Percentiles rank a stretch among this genome's conserved stretches.
Conservation (phyloP, 1,139 yeast species). For the Magnusiomyces fungicola region DNA sequence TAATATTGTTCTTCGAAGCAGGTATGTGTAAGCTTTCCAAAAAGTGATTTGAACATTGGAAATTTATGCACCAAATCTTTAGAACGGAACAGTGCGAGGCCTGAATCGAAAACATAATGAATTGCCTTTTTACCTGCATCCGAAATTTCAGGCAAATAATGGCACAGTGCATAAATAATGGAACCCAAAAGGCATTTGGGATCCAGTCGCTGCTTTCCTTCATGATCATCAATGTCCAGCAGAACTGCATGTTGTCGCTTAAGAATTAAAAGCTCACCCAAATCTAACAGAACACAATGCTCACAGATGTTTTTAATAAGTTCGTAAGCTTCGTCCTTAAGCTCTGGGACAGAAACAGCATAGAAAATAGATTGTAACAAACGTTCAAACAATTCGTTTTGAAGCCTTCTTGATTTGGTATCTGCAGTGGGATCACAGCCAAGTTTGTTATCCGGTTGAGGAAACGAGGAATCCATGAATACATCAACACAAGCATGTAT, state of each 20-base stretch:
- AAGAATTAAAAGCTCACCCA: slow-evolving; percentile 66
- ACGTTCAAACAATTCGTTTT: slow-evolving; percentile 44
- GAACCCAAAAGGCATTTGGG: slow-evolving; percentile 70
- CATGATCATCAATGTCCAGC: slow-evolving; percentile 71
- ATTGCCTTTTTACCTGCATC: slow-evolving; percentile 65
- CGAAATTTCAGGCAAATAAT: slow-evolving; percentile 63
- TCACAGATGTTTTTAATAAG: slow-evolving; percentile 63
- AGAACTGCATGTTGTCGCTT: slow-evolving; percentile 62
- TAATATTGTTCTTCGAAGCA: slow-evolving; percentile 87
- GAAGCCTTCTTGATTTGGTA: slow-evolving; percentile 51
- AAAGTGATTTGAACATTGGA: slow-evolving; percentile 68
- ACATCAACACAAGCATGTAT: slow-evolving; percentile 45
- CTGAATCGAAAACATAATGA: slow-evolving; percentile 52
- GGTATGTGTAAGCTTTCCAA: slow-evolving; percentile 77
- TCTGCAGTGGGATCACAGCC: slow-evolving; percentile 33
- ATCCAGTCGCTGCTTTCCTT: slow-evolving; percentile 63
- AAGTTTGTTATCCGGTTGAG: slow-evolving; percentile 29
- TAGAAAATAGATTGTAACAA: slow-evolving; percentile 65
- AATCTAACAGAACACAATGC: slow-evolving; percentile 71
- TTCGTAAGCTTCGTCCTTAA: slow-evolving; percentile 57
- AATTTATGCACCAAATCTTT: slow-evolving; percentile 59
- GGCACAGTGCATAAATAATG: slow-evolving; percentile 71
- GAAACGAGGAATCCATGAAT: slow-evolving; percentile 37
- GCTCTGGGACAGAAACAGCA: slow-evolving; percentile 67
- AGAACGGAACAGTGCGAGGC: slow-evolving; percentile 60